Evolutionary conservation across 768 basidiomycete species (phyloP), one percentile per base, ranked within the genome.

Genomic region (Mycena filopes): DNA sequence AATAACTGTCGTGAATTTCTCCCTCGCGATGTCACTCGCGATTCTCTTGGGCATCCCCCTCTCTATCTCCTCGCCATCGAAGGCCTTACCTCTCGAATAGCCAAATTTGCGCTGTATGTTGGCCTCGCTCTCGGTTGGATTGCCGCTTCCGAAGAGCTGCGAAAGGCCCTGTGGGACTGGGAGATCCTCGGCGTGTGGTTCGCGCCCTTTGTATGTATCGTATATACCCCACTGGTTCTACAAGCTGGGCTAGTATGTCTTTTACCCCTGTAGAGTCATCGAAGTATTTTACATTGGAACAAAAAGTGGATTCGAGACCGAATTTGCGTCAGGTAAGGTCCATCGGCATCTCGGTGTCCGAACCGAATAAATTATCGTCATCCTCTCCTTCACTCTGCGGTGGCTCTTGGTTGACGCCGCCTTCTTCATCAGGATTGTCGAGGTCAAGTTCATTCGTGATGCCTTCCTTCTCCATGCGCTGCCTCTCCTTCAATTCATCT

Each of bases 1-100:
- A 40, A 89, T 89, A 29, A 91, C 94, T 18, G 89, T 98, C 63
- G 87, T 98, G 75, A 98, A 98, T 76, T 97, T 97, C 78, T 95
- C 94, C 10, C 88, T 98, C 21, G 93, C 96, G 0, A 88, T 90
- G 23, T 74, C 83, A 23, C 82, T 97, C 20, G 87, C 92, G 0
- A 74, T 91, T 28, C 70, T 86, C 11, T 82, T 95, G 20, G 88
- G 89, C 10, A 43, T 90, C 12, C 91, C 94, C 1, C 82, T 95
- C n/a, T 77, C 86, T 25, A 60, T 84, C 11, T 77, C 82, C 15
- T 77, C 81, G 9, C 70, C 82, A 1, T 73, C 76, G 54, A 70
- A 57, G 1, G 70, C 57, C 40, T 67, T 59, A 11, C 66, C 57
- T 47, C 68, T 28, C 76, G 78, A 36, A 49, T 75, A 18, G 51